Percentiles rank a stretch among this genome's conserved stretches.
These are phyloP conservation scores for Cucurbita ficifolia DNA, from an alignment of 306 rosid genomes.

Conservation along the genomic window DNA sequence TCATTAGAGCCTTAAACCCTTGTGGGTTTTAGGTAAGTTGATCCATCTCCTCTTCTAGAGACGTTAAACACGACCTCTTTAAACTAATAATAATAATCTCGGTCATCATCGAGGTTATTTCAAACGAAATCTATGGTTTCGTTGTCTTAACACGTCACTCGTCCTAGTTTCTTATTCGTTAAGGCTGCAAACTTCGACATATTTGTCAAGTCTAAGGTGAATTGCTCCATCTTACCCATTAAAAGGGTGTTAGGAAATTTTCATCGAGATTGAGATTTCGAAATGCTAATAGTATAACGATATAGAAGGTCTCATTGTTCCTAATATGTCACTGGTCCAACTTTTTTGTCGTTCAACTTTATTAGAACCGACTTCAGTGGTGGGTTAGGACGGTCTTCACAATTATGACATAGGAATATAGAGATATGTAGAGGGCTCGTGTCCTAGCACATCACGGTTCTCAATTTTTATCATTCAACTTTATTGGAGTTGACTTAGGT, in stretches of 20 bases:
- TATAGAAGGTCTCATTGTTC: too few relatives aligned
- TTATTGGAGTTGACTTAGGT: background rate
- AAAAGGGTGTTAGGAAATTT: background rate
- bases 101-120: background rate
- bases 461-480: background rate
- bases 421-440: background rate
- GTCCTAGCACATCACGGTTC: background rate
- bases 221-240: background rate
- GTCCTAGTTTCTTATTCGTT: background rate
- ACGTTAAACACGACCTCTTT: background rate
- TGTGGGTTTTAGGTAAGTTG: background rate
- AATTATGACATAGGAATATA: background rate
- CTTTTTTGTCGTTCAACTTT: background rate
- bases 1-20: background rate
- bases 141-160: background rate
- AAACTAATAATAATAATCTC: background rate
- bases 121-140: background rate
- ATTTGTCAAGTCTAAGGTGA: background rate
- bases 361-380: background rate
- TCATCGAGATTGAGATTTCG: background rate
- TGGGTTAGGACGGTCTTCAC: background rate
- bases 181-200: background rate
- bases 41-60: background rate
- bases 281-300: background rate
- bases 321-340: too few relatives aligned